These are phyloP conservation scores for Tetrahymena borealis DNA, from an alignment of 73 alveolate species.

Conservation along the genomic window DNA sequence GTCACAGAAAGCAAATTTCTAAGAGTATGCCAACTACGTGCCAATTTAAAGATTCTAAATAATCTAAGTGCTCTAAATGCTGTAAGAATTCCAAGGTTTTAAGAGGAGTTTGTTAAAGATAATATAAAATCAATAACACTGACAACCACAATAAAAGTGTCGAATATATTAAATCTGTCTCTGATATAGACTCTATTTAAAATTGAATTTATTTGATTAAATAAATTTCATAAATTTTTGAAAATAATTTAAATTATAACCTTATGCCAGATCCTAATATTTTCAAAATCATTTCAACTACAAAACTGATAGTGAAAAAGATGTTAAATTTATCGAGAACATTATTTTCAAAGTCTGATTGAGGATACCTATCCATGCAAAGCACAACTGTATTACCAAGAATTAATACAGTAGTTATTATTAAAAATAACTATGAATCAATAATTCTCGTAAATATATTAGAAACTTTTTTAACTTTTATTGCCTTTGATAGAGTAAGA, in stretches of 20 bases:
- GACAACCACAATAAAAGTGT: conserved; percentile 47
- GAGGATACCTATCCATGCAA: conserved; percentile 58
- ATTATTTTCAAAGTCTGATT: neutral
- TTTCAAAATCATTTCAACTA: conserved; percentile 57
- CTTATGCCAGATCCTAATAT: conserved; percentile 58
- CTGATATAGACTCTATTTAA: conserved; percentile 45
- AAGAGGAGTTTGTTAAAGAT: conserved; percentile 1
- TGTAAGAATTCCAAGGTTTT: conserved; percentile 46
- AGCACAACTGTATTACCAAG: conserved; percentile 58
- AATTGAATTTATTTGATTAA: too few relatives aligned
- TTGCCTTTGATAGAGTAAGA: too few relatives aligned
- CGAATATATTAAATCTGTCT: conserved; percentile 68
- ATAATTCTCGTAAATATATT: neutral
- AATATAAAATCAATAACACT: conserved; percentile 43
- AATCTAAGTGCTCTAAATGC: conserved; percentile 70
- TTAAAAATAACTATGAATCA: neutral
- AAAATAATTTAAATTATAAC: too few relatives aligned
- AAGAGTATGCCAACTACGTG: conserved; percentile 39
- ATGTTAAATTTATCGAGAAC: neutral
- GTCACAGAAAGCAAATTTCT: conserved; percentile 28
- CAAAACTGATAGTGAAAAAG: conserved; percentile 34
- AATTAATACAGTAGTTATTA: neutral
- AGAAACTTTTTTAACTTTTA: neutral
- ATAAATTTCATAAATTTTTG: too few relatives aligned
- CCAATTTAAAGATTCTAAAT: conserved; percentile 55